Evolutionary conservation across 2,329 filamentous ascomycete species (phyloP).

Genomic region (Fusarium fracticaudum): DNA sequence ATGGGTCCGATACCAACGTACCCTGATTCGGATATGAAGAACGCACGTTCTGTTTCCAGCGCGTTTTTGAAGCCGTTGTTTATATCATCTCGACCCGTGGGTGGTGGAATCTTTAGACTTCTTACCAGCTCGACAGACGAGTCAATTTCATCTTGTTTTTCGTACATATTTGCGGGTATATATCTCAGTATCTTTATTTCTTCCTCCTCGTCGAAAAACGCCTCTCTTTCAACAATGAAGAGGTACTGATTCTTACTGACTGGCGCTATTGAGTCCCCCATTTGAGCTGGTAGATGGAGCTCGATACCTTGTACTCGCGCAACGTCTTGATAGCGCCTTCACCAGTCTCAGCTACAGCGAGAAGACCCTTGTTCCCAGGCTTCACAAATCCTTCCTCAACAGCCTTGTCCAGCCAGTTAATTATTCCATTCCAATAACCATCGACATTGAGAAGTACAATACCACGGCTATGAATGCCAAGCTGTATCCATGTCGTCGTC

Average conservation of each 20-base stretch:
- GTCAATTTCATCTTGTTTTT: background rate
- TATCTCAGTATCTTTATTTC: rapidly evolving
- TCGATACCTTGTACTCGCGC: slow-evolving; percentile 77
- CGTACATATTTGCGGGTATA: background rate
- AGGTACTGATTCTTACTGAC: no score
- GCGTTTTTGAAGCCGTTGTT: rapidly evolving
- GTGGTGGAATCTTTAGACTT: background rate
- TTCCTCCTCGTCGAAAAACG: background rate
- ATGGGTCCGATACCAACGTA: rapidly evolving
- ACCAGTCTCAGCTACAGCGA: slow-evolving; percentile 77
- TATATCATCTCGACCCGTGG: rapidly evolving
- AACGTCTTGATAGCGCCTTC: slow-evolving; percentile 78
- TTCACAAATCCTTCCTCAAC: slow-evolving; percentile 82
- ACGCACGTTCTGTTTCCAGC: rapidly evolving
- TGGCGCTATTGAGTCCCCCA: slow-evolving; percentile 73
- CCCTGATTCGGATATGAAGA: background rate
- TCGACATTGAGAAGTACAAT: slow-evolving; percentile 88
- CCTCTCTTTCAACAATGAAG: no score
- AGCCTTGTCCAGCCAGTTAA: slow-evolving; percentile 81
- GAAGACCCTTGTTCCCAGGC: slow-evolving; percentile 74
- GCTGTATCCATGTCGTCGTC: slow-evolving; percentile 92
- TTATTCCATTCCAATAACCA: slow-evolving; percentile 89
- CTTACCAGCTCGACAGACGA: background rate
- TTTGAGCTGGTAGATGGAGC: slow-evolving; percentile 80
- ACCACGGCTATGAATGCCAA: slow-evolving; percentile 86